Conservation (phyloP, 2,329 filamentous ascomycete genomes). For the Esteya vermicola region DNA sequence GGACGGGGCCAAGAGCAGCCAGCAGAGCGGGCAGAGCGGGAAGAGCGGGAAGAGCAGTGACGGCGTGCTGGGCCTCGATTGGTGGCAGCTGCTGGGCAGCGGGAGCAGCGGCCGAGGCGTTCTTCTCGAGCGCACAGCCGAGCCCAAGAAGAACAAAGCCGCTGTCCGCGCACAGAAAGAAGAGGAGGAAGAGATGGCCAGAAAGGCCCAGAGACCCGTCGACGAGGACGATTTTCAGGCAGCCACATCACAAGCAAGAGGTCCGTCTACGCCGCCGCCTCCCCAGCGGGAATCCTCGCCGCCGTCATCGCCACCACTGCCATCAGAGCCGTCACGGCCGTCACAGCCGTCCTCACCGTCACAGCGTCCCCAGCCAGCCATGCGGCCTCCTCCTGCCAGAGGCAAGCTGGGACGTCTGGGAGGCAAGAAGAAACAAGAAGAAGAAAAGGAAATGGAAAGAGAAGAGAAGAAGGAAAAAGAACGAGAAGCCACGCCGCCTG, state of each 20-base stretch:
- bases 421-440: constrained; percentile 31
- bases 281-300: background rate
- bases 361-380: no score
- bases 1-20: no score
- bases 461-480: background rate
- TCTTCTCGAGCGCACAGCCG: background rate
- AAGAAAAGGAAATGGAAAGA: no score
- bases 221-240: constrained; percentile 31
- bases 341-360: no score
- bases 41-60: no score
- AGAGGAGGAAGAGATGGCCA: background rate
- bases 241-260: constrained; percentile 21
- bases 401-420: constrained; percentile 4
- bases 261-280: background rate
- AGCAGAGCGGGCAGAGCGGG: no score
- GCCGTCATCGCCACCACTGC: background rate
- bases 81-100: no score
- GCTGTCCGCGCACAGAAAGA: background rate
- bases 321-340: background rate
- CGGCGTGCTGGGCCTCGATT: no score
- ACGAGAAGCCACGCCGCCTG: background rate
- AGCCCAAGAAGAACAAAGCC: background rate
- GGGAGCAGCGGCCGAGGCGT: background rate
- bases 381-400: no score
- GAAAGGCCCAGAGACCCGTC: constrained; percentile 6